phyloP scores from a whole-genome alignment of 768 basidiomycete genomes.

The Panus rudis region DNA sequence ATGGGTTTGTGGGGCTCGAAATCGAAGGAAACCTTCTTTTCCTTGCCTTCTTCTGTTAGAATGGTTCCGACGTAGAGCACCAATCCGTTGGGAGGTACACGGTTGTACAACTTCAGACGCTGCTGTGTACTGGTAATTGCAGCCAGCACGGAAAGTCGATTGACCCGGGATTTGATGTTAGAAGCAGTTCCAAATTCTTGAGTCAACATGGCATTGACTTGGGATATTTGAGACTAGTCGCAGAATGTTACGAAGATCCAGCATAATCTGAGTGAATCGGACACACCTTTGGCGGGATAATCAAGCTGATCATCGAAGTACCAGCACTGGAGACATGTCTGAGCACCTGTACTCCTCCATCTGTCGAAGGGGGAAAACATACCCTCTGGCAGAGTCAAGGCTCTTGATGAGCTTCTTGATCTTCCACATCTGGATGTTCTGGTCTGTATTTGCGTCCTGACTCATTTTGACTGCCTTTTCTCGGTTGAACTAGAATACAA shows the following conservation, averaged over 20 bases:
- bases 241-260: not conserved
- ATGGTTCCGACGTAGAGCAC: slow-evolving; percentile 98
- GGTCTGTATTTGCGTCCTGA: slow-evolving; percentile 74
- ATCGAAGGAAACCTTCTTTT: slow-evolving; percentile 98
- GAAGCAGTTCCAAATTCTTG: slow-evolving; percentile 99
- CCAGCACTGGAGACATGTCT: slow-evolving; percentile 55
- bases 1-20: slow-evolving; percentile 99
- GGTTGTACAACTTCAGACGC: slow-evolving; percentile 91
- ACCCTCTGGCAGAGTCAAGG: slow-evolving; percentile 91
- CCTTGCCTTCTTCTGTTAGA: slow-evolving; percentile 96
- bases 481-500: slow-evolving; percentile 5
- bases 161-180: slow-evolving; percentile 99
- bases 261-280: slow-evolving; percentile 2
- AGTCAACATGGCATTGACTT: slow-evolving; percentile 91
- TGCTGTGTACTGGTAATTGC: slow-evolving; percentile 99
- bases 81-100: slow-evolving; percentile 93
- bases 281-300: slow-evolving; percentile 86
- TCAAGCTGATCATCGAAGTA: slow-evolving; percentile 98
- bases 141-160: slow-evolving; percentile 93
- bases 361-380: slow-evolving; percentile 11
- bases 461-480: slow-evolving; percentile 48
- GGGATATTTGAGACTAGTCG: slow-evolving; percentile 83
- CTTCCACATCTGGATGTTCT: slow-evolving; percentile 98
- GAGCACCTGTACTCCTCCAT: not conserved
- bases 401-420: slow-evolving; percentile 99